Evolutionary conservation across 1,284 basidiomycete genomes (phyloP).

Genomic region (Xerocomus minutiporus): DNA sequence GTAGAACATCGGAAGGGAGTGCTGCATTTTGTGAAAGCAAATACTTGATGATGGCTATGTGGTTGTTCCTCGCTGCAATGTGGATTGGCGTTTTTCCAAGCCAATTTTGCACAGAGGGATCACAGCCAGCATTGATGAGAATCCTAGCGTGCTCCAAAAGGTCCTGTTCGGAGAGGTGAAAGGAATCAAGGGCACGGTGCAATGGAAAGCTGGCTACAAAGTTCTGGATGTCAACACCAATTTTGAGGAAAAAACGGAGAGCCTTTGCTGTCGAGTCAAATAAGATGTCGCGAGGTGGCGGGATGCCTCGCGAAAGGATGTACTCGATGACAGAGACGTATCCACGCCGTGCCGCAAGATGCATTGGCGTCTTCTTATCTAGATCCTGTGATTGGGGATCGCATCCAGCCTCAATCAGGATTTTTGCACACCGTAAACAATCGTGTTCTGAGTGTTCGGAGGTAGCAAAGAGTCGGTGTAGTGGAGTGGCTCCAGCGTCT

Average conservation of each 20-base stretch:
- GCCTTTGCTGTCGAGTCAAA: neutral
- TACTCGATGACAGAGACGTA: neutral
- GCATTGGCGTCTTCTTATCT: neutral
- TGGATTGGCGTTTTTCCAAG: constrained; percentile 2
- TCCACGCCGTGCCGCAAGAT: neutral
- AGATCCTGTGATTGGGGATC: neutral
- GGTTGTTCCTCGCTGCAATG: neutral
- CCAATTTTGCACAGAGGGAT: constrained; percentile 1
- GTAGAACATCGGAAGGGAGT: constrained; percentile 3
- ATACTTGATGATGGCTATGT: neutral
- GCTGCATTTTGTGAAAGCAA: constrained; percentile 1
- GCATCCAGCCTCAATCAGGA: neutral
- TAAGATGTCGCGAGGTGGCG: neutral
- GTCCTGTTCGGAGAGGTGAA: neutral
- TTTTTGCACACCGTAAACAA: neutral
- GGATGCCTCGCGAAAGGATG: neutral
- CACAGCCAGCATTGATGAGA: constrained; percentile 2
- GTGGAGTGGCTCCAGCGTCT: neutral
- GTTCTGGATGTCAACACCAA: neutral
- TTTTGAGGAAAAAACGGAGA: neutral
- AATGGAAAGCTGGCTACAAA: neutral
- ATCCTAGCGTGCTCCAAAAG: neutral
- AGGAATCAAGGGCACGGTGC: neutral
- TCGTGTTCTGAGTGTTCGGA: neutral
- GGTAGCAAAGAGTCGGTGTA: neutral